These are phyloP conservation scores for Gnomoniopsis sp. DNA, from an alignment of 2,329 filamentous ascomycete genomes.

Conservation along the genomic window DNA sequence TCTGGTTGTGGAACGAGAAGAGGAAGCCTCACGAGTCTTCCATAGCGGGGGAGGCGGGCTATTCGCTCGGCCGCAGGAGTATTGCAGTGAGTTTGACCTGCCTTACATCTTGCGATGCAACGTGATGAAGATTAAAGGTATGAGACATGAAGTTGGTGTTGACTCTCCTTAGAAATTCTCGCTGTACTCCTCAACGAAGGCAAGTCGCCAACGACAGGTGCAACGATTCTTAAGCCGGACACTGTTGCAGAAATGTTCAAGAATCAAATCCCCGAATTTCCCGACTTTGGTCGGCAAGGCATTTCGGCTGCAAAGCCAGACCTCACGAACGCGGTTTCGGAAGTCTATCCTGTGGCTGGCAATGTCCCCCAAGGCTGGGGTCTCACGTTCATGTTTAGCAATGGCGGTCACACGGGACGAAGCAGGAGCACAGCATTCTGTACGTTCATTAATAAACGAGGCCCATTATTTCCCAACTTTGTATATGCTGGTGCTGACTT, in stretches of 20 bases:
- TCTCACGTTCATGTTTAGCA: conserved; percentile 49
- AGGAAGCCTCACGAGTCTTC: conserved; percentile 39
- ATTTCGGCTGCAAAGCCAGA: conserved; percentile 41
- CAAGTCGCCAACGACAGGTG: conserved; percentile 50
- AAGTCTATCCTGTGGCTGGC: conserved; percentile 41
- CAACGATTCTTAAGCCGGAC: conserved; percentile 46
- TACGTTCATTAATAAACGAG: not conserved
- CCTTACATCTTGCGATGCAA: not conserved
- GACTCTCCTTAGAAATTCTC: conserved; percentile 46
- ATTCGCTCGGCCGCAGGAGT: conserved; percentile 53
- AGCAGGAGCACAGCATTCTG: conserved; percentile 43
- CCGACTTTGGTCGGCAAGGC: conserved; percentile 42
- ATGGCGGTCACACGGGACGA: conserved; percentile 44
- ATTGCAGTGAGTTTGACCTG: conserved; percentile 41
- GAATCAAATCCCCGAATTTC: conserved; percentile 55
- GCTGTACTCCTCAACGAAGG: conserved; percentile 60
- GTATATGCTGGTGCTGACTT: not conserved
- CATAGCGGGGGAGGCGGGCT: conserved; percentile 55
- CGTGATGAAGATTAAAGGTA: not conserved
- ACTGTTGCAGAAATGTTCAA: conserved; percentile 60
- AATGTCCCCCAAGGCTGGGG: conserved; percentile 59
- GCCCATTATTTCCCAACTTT: not conserved
- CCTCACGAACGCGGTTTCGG: conserved; percentile 41
- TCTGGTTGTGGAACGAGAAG: conserved; percentile 32
- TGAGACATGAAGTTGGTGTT: not conserved